phyloP scores from a whole-genome alignment of 495 filamentous ascomycete species.

The Apodospora peruviana region DNA sequence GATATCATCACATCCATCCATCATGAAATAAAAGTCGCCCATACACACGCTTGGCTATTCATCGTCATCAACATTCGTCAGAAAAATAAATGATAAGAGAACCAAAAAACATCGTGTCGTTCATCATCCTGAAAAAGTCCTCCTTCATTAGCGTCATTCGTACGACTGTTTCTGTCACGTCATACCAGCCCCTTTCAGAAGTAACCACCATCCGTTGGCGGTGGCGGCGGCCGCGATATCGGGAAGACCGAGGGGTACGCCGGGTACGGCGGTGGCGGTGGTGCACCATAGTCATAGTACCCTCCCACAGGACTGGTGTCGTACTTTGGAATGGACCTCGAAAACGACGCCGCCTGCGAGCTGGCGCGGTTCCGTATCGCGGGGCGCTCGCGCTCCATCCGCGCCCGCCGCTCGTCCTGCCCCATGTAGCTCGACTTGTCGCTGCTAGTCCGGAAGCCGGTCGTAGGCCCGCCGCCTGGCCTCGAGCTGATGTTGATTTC shows the following conservation, averaged over 20 bases:
- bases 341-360: conserved; percentile 39
- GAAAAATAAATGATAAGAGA: no score
- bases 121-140: no score
- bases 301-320: conserved; percentile 10
- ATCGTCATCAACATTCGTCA: no score
- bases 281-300: conserved; percentile 11
- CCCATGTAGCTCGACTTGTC: conserved; percentile 38
- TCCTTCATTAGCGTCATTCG: no score
- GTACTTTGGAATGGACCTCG: conserved; percentile 24
- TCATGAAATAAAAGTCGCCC: no score
- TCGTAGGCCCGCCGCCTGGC: conserved; percentile 8
- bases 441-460: conserved; percentile 27
- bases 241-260: conserved; percentile 8
- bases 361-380: conserved; percentile 29
- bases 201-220: neutral
- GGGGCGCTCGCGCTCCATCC: conserved; percentile 38
- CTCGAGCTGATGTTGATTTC: conserved; percentile 45
- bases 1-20: conserved; percentile 3
- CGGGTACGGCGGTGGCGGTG: conserved; percentile 9
- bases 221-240: neutral
- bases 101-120: no score
- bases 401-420: conserved; percentile 37
- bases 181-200: no score
- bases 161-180: neutral
- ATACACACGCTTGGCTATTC: no score